Evolutionary conservation across 768 basidiomycete species (phyloP).

Genomic region (Termitomyces sp.): DNA sequence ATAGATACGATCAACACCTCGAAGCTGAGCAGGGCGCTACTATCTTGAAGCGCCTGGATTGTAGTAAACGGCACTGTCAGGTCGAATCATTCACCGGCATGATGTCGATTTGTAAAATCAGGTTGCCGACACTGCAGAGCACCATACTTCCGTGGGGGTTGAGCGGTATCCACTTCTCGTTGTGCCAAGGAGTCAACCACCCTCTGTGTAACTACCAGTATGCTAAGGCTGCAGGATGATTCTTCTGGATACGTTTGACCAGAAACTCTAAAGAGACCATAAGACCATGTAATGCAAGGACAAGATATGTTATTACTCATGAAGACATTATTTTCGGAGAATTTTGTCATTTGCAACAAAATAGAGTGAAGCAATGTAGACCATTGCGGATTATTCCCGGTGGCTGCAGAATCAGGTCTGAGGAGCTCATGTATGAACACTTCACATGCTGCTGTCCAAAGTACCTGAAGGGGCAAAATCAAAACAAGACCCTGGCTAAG

Average conservation of each 20-base stretch:
- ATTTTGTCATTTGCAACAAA: slow-evolving; percentile 14
- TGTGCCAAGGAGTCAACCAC: too few species aligned
- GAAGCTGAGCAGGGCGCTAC: too few species aligned
- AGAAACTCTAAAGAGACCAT: slow-evolving; percentile 8
- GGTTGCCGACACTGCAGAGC: too few species aligned
- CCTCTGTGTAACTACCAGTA: slow-evolving; percentile 7
- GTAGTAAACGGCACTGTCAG: too few species aligned
- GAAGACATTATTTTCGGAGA: slow-evolving; percentile 12
- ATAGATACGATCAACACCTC: too few species aligned
- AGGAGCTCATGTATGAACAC: slow-evolving; percentile 15
- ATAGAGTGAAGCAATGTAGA: slow-evolving; percentile 11
- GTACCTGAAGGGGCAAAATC: slow-evolving; percentile 6
- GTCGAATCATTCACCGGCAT: too few species aligned
- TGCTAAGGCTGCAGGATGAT: slow-evolving; percentile 6
- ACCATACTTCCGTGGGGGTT: too few species aligned
- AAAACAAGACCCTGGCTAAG: not conserved
- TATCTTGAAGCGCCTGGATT: too few species aligned
- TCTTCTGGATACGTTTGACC: slow-evolving; percentile 13
- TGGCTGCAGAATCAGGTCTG: slow-evolving; percentile 2
- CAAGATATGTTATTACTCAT: slow-evolving; percentile 12
- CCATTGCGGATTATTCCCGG: slow-evolving; percentile 8
- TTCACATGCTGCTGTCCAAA: slow-evolving; percentile 17
- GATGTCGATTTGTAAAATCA: too few species aligned
- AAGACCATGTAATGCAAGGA: not conserved
- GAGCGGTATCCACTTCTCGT: too few species aligned